These are phyloP conservation scores for Lepiota subincarnata DNA, from an alignment of 768 basidiomycete species.

Conservation along the genomic window DNA sequence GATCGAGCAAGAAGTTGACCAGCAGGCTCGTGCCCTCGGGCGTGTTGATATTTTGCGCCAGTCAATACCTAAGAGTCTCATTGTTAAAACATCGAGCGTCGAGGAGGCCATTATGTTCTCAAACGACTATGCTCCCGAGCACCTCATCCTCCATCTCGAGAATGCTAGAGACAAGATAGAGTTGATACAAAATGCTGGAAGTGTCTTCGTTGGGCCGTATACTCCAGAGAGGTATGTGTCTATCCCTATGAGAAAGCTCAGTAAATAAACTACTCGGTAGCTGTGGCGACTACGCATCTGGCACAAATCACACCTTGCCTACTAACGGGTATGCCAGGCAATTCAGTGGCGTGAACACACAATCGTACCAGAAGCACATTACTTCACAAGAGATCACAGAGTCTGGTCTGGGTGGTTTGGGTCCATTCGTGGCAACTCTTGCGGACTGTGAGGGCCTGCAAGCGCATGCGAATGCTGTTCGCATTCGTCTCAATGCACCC, in stretches of 20 bases:
- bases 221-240: conserved; percentile 87
- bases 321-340: conserved; percentile 96
- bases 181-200: conserved; percentile 86
- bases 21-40: conserved; percentile 80
- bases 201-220: conserved; percentile 92
- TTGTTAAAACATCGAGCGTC: conserved; percentile 64
- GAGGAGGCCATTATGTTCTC: conserved; percentile 84
- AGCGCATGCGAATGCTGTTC: conserved; percentile 95
- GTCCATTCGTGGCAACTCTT: conserved; percentile 83
- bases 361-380: conserved; percentile 98
- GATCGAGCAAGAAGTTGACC: conserved; percentile 83
- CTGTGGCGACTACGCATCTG: conserved; percentile 98
- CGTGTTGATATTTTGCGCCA: conserved; percentile 88
- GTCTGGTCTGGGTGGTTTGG: conserved; percentile 71
- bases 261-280: conserved; percentile 35
- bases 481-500: conserved; percentile 57
- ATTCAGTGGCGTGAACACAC: conserved; percentile 96
- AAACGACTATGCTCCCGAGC: conserved; percentile 98
- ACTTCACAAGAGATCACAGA: conserved; percentile 91
- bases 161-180: conserved; percentile 62
- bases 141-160: conserved; percentile 87
- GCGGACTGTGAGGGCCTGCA: conserved; percentile 94
- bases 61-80: conserved; percentile 87
- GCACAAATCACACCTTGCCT: conserved; percentile 97
- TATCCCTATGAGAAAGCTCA: neutral